Base-by-base conservation (phyloP, 257 asterid species). In the Datura wrightii region DNA sequence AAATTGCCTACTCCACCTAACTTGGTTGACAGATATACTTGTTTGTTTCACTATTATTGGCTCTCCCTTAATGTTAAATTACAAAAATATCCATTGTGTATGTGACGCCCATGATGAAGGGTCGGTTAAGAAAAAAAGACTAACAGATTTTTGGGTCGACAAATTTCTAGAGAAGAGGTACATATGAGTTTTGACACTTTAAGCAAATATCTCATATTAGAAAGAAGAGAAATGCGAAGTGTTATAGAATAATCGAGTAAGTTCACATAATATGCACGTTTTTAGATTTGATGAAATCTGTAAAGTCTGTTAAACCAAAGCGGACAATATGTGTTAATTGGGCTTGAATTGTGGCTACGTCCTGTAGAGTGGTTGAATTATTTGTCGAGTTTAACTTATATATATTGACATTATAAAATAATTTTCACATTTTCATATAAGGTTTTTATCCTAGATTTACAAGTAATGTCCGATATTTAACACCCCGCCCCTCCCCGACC, bases 11-110 rank as follows among this genome's bases (percentile, higher is more conserved):
- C 62, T 24, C 19, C 56, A 46, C 56, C 59, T 24, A 24, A 48
- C 24, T 74, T 48, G 59, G 46, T 31, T 50, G 82, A 31, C 82
- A 76, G 82, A 76, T 6, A 76, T 24, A 48, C 59, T 74, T 74
- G 1, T 11, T 11, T 74, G 44, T 24, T 74, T 74, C 41, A 19
- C 59, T 24, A 74, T 74, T 48, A 74, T 74, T 48, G 41, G 10
- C 53, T 48, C 55, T 48, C 13, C 81, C 42, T 74, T 48, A 50
- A 14, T 8, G 5, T 19, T 48, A 19, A 71, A 19, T 74, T 74
- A 19, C 5, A 13, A 10, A 76, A 24, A 76, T 42, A 50, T 1
- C 10, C 10, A 19, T 74, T 8, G 9, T 10, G 3, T 3, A 1
- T 42, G 2, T 42, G 78, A 69, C 8, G 18, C 0, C 2, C 18